phyloP scores from a whole-genome alignment of 2,329 filamentous ascomycete genomes.

The Emergomyces africanus region DNA sequence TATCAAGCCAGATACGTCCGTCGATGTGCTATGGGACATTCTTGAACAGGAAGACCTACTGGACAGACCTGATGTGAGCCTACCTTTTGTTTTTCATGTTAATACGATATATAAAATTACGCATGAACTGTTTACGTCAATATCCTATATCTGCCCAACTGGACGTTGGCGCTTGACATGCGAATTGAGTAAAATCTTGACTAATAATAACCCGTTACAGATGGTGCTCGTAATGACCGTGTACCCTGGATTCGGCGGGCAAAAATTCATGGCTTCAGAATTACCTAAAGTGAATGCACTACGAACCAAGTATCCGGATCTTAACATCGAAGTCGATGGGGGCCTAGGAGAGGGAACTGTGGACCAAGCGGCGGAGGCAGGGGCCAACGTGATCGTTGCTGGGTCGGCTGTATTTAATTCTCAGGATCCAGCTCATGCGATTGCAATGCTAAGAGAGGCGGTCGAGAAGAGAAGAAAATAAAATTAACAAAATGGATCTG shows the following conservation, averaged over 20 bases:
- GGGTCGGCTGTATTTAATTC: constrained; percentile 94
- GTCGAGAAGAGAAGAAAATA: constrained; percentile 50
- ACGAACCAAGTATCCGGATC: constrained; percentile 68
- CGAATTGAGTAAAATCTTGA: neutral
- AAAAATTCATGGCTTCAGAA: constrained; percentile 96
- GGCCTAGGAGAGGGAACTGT: constrained; percentile 81
- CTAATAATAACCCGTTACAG: constrained; percentile 34
- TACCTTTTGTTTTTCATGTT: neutral
- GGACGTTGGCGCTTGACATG: neutral
- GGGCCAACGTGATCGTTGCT: constrained; percentile 95
- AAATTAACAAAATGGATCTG: neutral
- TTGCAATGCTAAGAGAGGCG: constrained; percentile 62
- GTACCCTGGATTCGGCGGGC: constrained; percentile 90
- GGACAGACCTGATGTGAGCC: constrained; percentile 77
- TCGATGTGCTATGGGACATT: constrained; percentile 86
- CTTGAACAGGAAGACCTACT: constrained; percentile 58
- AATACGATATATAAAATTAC: neutral
- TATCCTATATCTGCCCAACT: neutral
- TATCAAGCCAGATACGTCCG: constrained; percentile 82
- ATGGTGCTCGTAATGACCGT: constrained; percentile 99
- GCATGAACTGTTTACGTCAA: neutral
- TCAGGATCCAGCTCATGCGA: constrained; percentile 75
- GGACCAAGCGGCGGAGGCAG: constrained; percentile 84
- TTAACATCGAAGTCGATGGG: constrained; percentile 97
- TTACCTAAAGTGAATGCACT: constrained; percentile 85